Evolutionary conservation across 2,329 filamentous ascomycete species (phyloP), one percentile per base, ranked within the genome.

Genomic region (Xylaria sp.): DNA sequence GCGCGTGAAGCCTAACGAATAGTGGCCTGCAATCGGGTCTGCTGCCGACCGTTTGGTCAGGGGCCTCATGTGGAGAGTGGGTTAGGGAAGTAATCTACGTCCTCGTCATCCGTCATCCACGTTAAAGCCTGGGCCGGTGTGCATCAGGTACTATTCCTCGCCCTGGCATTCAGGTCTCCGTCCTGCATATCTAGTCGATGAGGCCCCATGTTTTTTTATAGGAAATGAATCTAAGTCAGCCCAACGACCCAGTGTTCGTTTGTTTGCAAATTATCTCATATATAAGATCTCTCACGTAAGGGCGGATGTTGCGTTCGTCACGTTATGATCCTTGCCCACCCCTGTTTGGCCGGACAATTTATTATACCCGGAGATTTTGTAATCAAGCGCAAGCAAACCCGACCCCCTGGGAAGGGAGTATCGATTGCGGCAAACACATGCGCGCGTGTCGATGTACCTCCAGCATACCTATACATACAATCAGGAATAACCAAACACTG

Each of bases 61-160:
- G 58, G 54, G 39, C 28, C 28, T 57, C 55, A 61, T 62, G 58
- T 58, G 58, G 46, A 54, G 36, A 28, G 18, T 71, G 69, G 69
- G 69, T 71, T 69, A 66, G 69, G 69, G 66, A 69, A 69, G 62
- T 7, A 62, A 63, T 43, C 36, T 70, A 51, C 56, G 49, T 64
- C 61, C 28, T 57, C 60, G 39, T 52, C 59, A 39, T 48, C 25
- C 36, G 23, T 36, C 60, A 52, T 59, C 51, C 9, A 43, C 46
- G 66, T 61, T 28, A 33, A 15, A 48, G 55, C 65, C 59, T 20
- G 41, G 59, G 43, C 58, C 20, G 49, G 43, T 51, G 20, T n/a
- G 18, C 18, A 31, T 51, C 41, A 60, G 20, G 33, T 56, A 60
- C 46, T 39, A n/a, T n/a, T 46, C 7, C 15, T 28, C 36, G 4